phyloP scores from a whole-genome alignment of 2,329 filamentous ascomycete genomes.

The Cladosporium cucumerinum region DNA sequence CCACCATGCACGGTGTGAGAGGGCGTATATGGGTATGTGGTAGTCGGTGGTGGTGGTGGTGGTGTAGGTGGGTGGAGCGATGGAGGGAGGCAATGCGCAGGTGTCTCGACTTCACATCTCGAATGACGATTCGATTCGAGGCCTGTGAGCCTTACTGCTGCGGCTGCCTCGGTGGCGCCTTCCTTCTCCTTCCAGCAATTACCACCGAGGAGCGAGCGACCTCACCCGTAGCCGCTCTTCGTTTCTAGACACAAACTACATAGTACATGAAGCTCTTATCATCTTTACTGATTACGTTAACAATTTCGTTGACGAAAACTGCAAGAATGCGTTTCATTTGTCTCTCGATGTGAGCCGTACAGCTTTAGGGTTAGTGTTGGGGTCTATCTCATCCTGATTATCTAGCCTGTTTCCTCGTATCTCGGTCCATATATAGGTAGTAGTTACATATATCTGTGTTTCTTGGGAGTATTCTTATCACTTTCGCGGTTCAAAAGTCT shows the following conservation, averaged over 20 bases:
- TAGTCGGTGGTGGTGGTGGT: background rate
- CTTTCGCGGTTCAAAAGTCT: background rate
- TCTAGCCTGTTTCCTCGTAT: background rate
- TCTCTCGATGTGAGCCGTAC: background rate
- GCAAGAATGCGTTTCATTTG: background rate
- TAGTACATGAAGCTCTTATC: background rate
- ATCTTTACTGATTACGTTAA: background rate
- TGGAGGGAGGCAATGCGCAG: background rate
- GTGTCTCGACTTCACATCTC: background rate
- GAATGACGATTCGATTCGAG: background rate
- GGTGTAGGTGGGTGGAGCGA: background rate
- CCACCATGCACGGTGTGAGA: slow-evolving; percentile 13
- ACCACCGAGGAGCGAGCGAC: background rate
- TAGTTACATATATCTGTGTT: background rate
- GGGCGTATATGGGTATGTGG: background rate
- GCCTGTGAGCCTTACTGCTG: background rate
- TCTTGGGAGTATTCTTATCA: background rate
- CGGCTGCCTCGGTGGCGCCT: background rate
- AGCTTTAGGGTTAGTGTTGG: background rate
- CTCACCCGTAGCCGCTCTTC: background rate
- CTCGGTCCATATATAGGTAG: background rate
- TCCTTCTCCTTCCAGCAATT: background rate
- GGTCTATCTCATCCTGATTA: no score
- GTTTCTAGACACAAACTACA: background rate
- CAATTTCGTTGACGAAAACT: background rate